A percentile compares a stretch with the other conserved stretches of the same genome.
Evolutionary conservation across 139 green algal genomes (phyloP).

Genomic region (Pseudopediastrum boryanum): DNA sequence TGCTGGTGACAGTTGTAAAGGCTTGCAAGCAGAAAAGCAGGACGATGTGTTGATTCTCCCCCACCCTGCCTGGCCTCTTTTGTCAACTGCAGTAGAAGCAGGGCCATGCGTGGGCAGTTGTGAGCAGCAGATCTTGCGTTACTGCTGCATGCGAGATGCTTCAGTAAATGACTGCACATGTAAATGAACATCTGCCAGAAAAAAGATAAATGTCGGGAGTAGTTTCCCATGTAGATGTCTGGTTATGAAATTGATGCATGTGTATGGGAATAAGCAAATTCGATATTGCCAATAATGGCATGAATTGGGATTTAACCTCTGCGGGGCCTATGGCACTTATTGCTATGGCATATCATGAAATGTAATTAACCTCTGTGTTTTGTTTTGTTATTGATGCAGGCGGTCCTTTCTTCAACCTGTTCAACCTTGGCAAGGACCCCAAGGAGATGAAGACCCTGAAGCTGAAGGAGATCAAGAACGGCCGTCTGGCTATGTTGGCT

Average conservation of each 20-base stretch:
- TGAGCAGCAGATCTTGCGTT: too few relatives aligned
- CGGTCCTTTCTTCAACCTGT: conserved; percentile 96
- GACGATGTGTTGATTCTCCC: too few relatives aligned
- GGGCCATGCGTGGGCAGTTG: too few relatives aligned
- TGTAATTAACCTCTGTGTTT: not conserved
- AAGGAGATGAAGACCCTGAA: conserved; percentile 84
- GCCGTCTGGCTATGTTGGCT: conserved; percentile 82
- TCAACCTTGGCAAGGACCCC: conserved; percentile 84
- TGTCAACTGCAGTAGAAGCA: too few relatives aligned
- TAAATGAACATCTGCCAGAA: too few relatives aligned
- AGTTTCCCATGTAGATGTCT: too few relatives aligned
- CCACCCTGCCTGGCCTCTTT: too few relatives aligned
- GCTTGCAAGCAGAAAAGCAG: too few relatives aligned
- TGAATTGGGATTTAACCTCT: not conserved
- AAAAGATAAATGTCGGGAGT: too few relatives aligned
- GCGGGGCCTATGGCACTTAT: not conserved
- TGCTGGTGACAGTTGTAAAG: too few relatives aligned
- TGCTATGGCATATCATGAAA: not conserved
- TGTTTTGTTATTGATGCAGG: conserved; percentile 52
- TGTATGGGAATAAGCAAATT: not conserved
- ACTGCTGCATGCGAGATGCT: too few relatives aligned
- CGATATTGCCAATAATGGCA: not conserved
- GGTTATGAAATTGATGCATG: not conserved
- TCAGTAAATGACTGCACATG: too few relatives aligned
- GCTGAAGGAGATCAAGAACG: conserved; percentile 98